These are phyloP conservation scores for Isatis lusitanica DNA, from an alignment of 441 rosid genomes.

Conservation along the genomic window DNA sequence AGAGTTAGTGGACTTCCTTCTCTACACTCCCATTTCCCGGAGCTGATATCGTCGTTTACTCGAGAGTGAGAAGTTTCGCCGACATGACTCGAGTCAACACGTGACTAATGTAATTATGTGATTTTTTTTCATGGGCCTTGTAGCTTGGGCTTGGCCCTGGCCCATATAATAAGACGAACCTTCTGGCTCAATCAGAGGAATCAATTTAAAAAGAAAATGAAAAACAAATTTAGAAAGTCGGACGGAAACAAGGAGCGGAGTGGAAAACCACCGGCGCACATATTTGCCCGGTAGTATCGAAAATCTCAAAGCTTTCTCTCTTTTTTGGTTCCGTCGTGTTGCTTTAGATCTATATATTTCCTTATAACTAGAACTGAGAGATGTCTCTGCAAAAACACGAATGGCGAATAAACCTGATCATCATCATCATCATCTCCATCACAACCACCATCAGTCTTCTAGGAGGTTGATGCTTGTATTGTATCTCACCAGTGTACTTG, in stretches of 20 bases:
- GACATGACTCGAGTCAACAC: constrained; percentile 22
- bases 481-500: constrained; percentile 44
- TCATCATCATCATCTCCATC: constrained; percentile 22
- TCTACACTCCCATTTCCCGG: constrained; percentile 7
- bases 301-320: background rate
- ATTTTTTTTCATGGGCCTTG: background rate
- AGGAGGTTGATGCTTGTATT: constrained; percentile 41
- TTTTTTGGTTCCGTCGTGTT: background rate
- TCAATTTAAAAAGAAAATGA: no score
- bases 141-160: background rate
- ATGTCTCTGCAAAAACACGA: constrained; percentile 14
- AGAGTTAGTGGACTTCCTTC: background rate
- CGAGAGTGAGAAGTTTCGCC: constrained; percentile 4
- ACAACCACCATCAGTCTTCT: constrained; percentile 29
- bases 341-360: background rate
- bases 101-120: background rate
- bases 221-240: background rate
- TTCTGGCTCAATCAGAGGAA: background rate
- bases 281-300: constrained; percentile 22
- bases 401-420: constrained; percentile 42
- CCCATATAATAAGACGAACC: background rate
- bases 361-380: constrained; percentile 21
- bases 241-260: constrained; percentile 9
- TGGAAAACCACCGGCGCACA: constrained; percentile 72
- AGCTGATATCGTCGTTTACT: constrained; percentile 18